Evolutionary conservation across 495 filamentous ascomycete genomes (phyloP), one percentile per base, ranked within the genome.

Genomic region (Aspergillus nidulans): DNA sequence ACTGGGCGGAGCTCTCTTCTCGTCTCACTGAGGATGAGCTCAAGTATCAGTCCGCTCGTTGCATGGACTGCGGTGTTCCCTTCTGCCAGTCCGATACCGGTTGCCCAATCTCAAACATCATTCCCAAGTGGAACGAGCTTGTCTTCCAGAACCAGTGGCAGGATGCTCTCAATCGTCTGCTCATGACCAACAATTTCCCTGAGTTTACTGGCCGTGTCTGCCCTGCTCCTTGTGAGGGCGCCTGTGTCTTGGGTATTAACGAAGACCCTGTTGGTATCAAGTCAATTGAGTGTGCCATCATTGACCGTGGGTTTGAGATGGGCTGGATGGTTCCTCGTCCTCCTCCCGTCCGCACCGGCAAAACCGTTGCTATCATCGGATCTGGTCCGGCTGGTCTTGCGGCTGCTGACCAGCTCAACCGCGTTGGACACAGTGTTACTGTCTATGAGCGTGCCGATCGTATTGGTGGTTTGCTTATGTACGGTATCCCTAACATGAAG

Each of bases 401-500:
- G 44, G 81, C 83, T 56, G 95, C 94, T 49, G 94, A 99, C 66
- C 94, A 97, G 70, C 83, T 99, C 25, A 99, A 99, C 83, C 87
- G 87, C 67, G 89, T 87, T 60, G 94, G 94, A 32, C 94, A 99
- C 71, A 77, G 56, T 16, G 91, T 97, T 51, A 97, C 90, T 15
- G 89, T 99, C 15, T 97, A 97, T 70, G 94, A 99, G 80, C 90
- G 94, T 38, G 84, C 94, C 57, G 94, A 99, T 69, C 90, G 94
- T 56, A 76, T 88, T 55, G 94, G 94, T 71, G 94, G 94, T 65
- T 77, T 99, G 56, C 86, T 99, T 63, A 99, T 99, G 94, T 87
- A 99, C 67, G 94, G 94, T 60, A 99, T 99, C 57, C 94, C 94
- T 44, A 99, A 99, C 81, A 99, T 99, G 94, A 99, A 99, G 80